Evolutionary conservation across 208 protist species (phyloP), one percentile per base, ranked within the genome.

Genomic region (Leishmania tarentolae): DNA sequence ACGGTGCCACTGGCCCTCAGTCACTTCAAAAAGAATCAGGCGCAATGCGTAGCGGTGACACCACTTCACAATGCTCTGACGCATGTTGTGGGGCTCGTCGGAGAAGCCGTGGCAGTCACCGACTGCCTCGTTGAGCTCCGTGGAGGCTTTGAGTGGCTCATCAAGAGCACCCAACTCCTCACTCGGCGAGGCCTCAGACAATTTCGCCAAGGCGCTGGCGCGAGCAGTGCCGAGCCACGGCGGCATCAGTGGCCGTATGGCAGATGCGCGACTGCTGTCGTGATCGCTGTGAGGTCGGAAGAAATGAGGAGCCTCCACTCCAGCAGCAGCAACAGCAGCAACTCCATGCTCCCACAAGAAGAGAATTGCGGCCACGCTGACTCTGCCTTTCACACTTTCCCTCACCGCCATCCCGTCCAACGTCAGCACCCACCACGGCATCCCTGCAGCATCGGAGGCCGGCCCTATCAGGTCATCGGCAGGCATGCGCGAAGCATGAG

Each of bases 31-130:
- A 28, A 86, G 73, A 46, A 79, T 31, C 19, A 86, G 73, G 1
- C 77, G 82, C 37, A 86, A 56, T 8, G 82, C 77, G 66, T 86
- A 86, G 53, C 82, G 78, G 9, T 50, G 65, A 37, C 61, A 31
- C 82, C 82, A 86, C 56, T 66, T 52, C 11, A 56, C 71, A 53
- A 85, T 46, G 24, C 69, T 40, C 50, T n/a, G 61, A 6, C 76
- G 68, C 76, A 85, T 57, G 37, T 3, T 47, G 50, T 6, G 59
- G 21, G 42, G 40, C 17, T 77, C 52, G 56, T 66, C 17, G 3
- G 15, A 5, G 28, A 28, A 47, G 31, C 6, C 37, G 28, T 63
- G 24, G 35, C 37, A 61, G 47, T 31, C n/a, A 24, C 40, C 50
- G 9, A 19, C 46, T 37, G 50, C 74, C 40, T 52, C n/a, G 46